Evolutionary conservation across 2,329 filamentous ascomycete genomes (phyloP).

Genomic region (Diaporthe sp.): DNA sequence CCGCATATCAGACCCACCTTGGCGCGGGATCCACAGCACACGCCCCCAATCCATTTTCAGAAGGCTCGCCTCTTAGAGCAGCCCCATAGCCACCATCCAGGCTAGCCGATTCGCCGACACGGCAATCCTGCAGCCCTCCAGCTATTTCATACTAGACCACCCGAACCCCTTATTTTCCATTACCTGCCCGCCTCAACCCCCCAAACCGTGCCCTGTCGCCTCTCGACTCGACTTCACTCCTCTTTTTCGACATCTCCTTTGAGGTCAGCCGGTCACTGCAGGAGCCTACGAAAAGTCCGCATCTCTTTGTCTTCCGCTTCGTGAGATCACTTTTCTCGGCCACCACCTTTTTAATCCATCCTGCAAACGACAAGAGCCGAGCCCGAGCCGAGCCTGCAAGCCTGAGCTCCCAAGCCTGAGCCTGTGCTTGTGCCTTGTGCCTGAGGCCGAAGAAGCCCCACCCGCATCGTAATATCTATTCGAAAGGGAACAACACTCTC

Average conservation of each 20-base stretch:
- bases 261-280: slow-evolving; percentile 88
- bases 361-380: slow-evolving; percentile 33
- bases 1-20: slow-evolving; percentile 31
- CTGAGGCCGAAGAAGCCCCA: slow-evolving; percentile 17
- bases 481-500: not conserved
- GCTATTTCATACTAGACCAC: slow-evolving; percentile 33
- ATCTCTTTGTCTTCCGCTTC: slow-evolving; percentile 33
- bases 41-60: slow-evolving; percentile 19
- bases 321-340: slow-evolving; percentile 47
- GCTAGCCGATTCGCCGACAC: slow-evolving; percentile 34
- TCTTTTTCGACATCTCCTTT: slow-evolving; percentile 67
- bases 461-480: slow-evolving; percentile 36
- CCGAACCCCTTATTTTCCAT: slow-evolving; percentile 32
- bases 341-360: slow-evolving; percentile 44
- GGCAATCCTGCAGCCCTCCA: slow-evolving; percentile 22
- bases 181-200: slow-evolving; percentile 20
- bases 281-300: slow-evolving; percentile 58
- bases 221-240: slow-evolving; percentile 30
- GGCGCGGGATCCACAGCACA: slow-evolving; percentile 30
- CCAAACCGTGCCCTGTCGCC: slow-evolving; percentile 5
- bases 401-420: not conserved
- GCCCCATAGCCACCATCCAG: slow-evolving; percentile 29
- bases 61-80: slow-evolving; percentile 30
- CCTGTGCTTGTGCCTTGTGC: not conserved
- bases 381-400: not conserved